These are phyloP conservation scores for Phyllostachys edulis DNA, from an alignment of 176 grass and related monocot genomes.

Conservation along the genomic window DNA sequence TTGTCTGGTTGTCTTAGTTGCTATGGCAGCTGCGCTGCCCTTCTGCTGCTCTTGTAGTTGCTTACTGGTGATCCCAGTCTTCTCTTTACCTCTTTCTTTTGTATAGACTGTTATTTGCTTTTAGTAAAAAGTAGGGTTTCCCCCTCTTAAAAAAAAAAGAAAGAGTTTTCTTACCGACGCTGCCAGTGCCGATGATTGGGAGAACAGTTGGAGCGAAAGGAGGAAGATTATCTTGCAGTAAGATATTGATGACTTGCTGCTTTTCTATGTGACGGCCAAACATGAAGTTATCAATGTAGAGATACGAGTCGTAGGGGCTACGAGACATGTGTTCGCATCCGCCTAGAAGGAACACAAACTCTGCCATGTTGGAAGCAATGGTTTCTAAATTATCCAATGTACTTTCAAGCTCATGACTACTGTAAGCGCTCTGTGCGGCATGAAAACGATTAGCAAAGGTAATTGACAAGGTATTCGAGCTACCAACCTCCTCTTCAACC, in stretches of 20 bases:
- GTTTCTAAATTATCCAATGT: neutral
- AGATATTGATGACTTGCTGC: neutral
- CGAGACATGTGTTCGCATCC: neutral
- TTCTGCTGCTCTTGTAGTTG: no score
- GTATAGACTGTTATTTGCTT: no score
- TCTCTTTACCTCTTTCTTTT: no score
- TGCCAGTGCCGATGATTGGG: neutral
- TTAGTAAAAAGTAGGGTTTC: no score
- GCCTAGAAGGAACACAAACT: no score
- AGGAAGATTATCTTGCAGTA: slow-evolving; percentile 4
- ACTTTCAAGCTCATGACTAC: neutral
- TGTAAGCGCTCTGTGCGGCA: neutral
- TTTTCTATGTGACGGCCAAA: slow-evolving; percentile 5
- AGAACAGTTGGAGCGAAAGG: neutral
- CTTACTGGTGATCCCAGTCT: no score
- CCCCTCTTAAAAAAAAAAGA: no score
- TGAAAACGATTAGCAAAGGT: neutral
- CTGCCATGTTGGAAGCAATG: neutral
- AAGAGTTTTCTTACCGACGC: neutral
- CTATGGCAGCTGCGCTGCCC: no score
- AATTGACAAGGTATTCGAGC: neutral
- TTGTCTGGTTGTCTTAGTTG: no score
- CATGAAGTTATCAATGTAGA: slow-evolving; percentile 9
- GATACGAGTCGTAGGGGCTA: slow-evolving; percentile 4
- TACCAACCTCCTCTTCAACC: slow-evolving; percentile 15